Evolutionary conservation across 805 yeast genomes (phyloP), one percentile per base, ranked within the genome.

Genomic region (Debaryomyces prosopidis): DNA sequence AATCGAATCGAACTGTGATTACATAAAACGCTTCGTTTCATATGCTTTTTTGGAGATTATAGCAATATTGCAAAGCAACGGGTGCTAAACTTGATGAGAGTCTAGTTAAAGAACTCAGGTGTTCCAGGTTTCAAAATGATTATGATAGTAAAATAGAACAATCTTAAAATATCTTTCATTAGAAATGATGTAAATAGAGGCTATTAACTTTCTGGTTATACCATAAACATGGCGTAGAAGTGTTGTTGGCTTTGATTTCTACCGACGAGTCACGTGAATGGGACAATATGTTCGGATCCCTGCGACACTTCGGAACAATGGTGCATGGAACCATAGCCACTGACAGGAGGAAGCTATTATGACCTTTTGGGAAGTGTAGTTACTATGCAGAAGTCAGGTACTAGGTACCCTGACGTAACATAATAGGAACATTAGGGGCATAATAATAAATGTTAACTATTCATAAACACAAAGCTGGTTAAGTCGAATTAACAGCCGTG

Each of bases 381-480:
- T 23, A 23, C 26, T 23, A 23, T 23, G 26, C 26, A 23, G 26
- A 23, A 30, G 33, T n/a, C 16, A n/a, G 33, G 19, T 34, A 34
- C 37, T 34, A 34, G 37, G 16, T 34, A 34, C 37, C 37, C 37
- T 34, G 37, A 34, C 23, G 23, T 34, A 12, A 17, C 37, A 34
- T 34, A 34, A 34, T 15, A 4, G 37, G 9, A 19, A 34, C 26
- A 23, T 23, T 23, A 23, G 26, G 26, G 26, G 26, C 2, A 23
- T 23, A 23, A 23, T 23, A 10, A 4, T 7, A 23, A 3, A 23
- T 23, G 3, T 23, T 23, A 7, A 23, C 9, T 7, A 23, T n/a
- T 16, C 19, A 18, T 34, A 34, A 34, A 34, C 37, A 34, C 23
- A 16, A 34, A 17, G 37, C 37, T 34, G 37, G 37, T 34, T 16